Evolutionary conservation across 805 yeast genomes (phyloP).

Genomic region (Middelhovenomyces tepae): DNA sequence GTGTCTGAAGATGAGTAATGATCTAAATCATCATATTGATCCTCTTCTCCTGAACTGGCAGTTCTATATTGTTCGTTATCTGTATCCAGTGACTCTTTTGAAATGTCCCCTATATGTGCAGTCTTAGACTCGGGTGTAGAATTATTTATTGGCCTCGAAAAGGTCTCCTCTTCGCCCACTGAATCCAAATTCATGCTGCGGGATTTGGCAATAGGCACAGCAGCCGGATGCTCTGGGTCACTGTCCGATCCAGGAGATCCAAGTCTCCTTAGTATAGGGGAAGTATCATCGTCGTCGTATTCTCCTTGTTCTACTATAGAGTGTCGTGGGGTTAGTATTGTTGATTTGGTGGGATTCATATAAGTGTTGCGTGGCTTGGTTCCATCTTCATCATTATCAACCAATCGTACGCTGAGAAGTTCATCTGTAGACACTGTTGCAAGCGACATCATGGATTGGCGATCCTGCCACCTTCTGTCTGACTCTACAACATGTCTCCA

Average conservation of each 20-base stretch:
- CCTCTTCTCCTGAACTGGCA: constrained; percentile 24
- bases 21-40: constrained; percentile 13
- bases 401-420: constrained; percentile 67
- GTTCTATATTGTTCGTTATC: constrained; percentile 24
- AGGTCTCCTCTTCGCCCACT: constrained; percentile 7
- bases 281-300: constrained; percentile 28
- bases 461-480: constrained; percentile 35
- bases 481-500: constrained; percentile 46
- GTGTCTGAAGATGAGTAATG: too few species aligned
- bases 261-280: constrained; percentile 24
- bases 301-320: constrained; percentile 18
- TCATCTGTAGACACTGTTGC: constrained; percentile 85
- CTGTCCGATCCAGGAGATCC: constrained; percentile 27
- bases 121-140: constrained; percentile 6
- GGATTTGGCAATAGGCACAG: too few species aligned
- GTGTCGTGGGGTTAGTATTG: constrained; percentile 19
- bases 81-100: constrained; percentile 3
- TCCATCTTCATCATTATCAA: constrained; percentile 27
- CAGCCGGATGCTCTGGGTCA: too few species aligned
- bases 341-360: constrained; percentile 20
- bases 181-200: constrained; percentile 4
- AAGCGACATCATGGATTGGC: constrained; percentile 61
- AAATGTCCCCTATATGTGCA: not conserved
- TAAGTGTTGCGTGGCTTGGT: constrained; percentile 15
- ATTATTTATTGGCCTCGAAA: constrained; percentile 6